Base-by-base conservation (phyloP, 2,329 filamentous ascomycete species). In the Fusarium xylarioides region DNA sequence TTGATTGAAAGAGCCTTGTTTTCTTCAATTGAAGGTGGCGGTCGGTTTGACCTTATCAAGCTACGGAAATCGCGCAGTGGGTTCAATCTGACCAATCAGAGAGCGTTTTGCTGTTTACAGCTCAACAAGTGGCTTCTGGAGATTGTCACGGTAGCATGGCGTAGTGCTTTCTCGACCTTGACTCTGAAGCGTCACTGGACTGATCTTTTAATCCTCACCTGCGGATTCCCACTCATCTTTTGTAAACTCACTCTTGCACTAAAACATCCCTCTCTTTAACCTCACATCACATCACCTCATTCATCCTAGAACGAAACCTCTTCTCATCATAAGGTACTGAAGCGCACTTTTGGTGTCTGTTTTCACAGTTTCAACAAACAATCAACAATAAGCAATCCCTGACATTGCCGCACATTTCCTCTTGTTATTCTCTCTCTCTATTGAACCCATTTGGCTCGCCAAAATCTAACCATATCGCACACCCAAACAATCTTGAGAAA, bases 211-310 rank as follows among this genome's bases (percentile, higher is more conserved):
- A 66, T 66, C 63, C 60, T 76, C 66, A 35, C 57, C 52, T 52
- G 53, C 66, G 69, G 74, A 68, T 73, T 73, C 74, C 74, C 57
- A 63, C 49, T 63, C 69, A 76, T 74, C 73, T 74, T 70, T 64
- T 75, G 64, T 71, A 70, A 74, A 79, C 59, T 77, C 53, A 59
- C 69, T 63, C 40, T 73, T 66, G 53, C 63, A 64, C 57, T 67
- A 68, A 58, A 57, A 50, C 59, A 66, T 63, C 44, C 55, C 62
- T 57, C 63, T 62, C 67, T 55, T 63, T 52, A 46, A 65, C 42
- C 68, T 64, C 53, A 49, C 47, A 23, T 68, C 63, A 53, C 34
- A 37, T 58, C 43, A 64, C 63, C 15, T 58, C 55, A 58, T 43
- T 59, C 60, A 47, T 23, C 60, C 35, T 46, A 54, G 49, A 66